phyloP scores from a whole-genome alignment of 1,139 yeast genomes.

The Candida labiduridarum region DNA sequence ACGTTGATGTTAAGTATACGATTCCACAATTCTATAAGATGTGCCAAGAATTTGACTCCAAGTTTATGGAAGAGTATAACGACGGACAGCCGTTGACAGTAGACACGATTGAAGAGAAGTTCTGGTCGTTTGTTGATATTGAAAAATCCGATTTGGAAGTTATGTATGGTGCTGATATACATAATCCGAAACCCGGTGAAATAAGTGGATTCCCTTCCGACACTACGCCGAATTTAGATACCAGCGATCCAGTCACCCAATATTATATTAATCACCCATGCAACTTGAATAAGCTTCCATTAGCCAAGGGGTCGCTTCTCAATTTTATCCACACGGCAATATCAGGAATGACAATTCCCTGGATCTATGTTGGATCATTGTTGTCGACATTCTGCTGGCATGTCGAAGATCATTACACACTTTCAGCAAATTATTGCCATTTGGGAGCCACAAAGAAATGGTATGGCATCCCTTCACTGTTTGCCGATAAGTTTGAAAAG shows the following conservation, averaged over 20 bases:
- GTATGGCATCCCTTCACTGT: constrained; percentile 70
- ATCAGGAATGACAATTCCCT: constrained; percentile 82
- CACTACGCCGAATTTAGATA: constrained; percentile 27
- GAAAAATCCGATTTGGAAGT: constrained; percentile 54
- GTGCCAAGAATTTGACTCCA: constrained; percentile 53
- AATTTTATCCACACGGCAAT: constrained; percentile 62
- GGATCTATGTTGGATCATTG: constrained; percentile 77
- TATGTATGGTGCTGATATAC: constrained; percentile 80
- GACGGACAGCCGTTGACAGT: constrained; percentile 36
- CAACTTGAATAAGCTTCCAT: constrained; percentile 69
- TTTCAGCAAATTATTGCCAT: constrained; percentile 79
- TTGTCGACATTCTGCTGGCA: constrained; percentile 86
- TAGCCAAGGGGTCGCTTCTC: constrained; percentile 63
- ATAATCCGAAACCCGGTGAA: constrained; percentile 59
- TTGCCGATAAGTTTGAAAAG: constrained; percentile 56
- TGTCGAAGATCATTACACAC: constrained; percentile 78
- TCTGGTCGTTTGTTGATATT: constrained; percentile 59
- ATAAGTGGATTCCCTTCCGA: constrained; percentile 68
- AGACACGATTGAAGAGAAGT: constrained; percentile 52
- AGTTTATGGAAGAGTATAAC: constrained; percentile 35
- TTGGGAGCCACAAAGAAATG: constrained; percentile 75
- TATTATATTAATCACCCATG: constrained; percentile 59
- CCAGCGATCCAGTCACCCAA: constrained; percentile 22
- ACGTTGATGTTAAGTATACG: constrained; percentile 55
- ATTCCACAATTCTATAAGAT: constrained; percentile 60